These are phyloP conservation scores for Verbena officinalis DNA, from an alignment of 257 asterid genomes.

Conservation along the genomic window DNA sequence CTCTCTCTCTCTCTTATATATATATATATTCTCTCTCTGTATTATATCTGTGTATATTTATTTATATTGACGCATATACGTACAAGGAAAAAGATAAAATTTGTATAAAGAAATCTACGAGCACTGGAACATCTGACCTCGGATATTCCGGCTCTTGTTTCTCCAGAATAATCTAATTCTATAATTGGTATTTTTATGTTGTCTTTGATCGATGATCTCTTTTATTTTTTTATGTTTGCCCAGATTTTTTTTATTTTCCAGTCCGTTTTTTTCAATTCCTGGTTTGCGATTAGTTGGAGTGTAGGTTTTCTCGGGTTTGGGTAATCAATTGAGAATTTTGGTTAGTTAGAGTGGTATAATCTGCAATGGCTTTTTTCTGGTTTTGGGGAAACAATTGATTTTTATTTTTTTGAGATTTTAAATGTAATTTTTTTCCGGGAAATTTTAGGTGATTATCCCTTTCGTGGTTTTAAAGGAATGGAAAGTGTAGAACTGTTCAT, in stretches of 20 bases:
- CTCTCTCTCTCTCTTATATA: not conserved
- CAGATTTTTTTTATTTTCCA: not conserved
- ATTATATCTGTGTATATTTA: not conserved
- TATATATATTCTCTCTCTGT: not conserved
- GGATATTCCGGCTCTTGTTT: slow-evolving; percentile 48
- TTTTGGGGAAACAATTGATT: slow-evolving; percentile 11
- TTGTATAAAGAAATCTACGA: slow-evolving; percentile 14
- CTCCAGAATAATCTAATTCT: slow-evolving; percentile 35
- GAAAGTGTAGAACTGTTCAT: slow-evolving; percentile 27
- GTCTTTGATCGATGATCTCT: slow-evolving; percentile 7
- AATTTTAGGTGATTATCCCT: slow-evolving; percentile 20
- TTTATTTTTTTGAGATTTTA: slow-evolving; percentile 14
- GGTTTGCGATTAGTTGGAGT: slow-evolving; percentile 11
- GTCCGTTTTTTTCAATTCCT: not conserved
- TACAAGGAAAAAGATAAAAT: not conserved
- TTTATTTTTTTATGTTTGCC: not conserved
- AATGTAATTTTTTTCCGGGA: slow-evolving; percentile 15
- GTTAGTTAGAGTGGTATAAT: not conserved
- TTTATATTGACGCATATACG: not conserved
- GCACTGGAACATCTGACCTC: slow-evolving; percentile 39
- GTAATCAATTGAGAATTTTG: too few relatives aligned
- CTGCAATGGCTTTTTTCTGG: slow-evolving; percentile 35
- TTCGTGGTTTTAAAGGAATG: slow-evolving; percentile 39
- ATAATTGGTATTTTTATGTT: slow-evolving; percentile 29
- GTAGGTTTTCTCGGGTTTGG: too few relatives aligned